These are phyloP conservation scores for Sclerotinia subarctica DNA, from an alignment of 2,329 filamentous ascomycete genomes.

Conservation along the genomic window DNA sequence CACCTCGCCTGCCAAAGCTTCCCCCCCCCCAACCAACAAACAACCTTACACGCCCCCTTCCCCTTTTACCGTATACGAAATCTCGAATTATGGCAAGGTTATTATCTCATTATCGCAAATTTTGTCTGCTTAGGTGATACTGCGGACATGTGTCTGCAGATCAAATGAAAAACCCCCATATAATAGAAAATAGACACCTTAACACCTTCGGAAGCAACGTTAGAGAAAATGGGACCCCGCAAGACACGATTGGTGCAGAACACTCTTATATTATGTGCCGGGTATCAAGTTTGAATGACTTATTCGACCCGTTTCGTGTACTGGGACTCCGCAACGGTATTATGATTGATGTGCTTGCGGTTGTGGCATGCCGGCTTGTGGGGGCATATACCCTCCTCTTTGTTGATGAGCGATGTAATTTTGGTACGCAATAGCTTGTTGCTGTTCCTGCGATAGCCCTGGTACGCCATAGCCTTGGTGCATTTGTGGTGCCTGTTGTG, in stretches of 20 bases:
- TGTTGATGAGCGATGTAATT: constrained; percentile 74
- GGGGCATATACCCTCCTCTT: constrained; percentile 75
- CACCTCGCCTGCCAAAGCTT: constrained; percentile 7
- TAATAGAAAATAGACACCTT: constrained; percentile 28
- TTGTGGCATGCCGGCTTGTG: constrained; percentile 74
- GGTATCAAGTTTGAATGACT: constrained; percentile 52
- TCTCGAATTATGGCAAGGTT: constrained; percentile 17
- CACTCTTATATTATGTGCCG: constrained; percentile 49
- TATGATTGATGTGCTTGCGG: constrained; percentile 79
- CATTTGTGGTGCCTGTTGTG: constrained; percentile 58
- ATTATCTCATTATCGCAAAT: constrained; percentile 33
- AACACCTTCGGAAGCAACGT: constrained; percentile 35
- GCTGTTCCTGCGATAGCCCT: constrained; percentile 58
- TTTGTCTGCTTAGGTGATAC: constrained; percentile 24
- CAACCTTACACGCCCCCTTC: constrained; percentile 8
- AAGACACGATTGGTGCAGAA: constrained; percentile 33
- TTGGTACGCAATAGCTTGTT: constrained; percentile 76
- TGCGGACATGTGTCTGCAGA: constrained; percentile 8
- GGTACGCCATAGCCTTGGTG: constrained; percentile 53
- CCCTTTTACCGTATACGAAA: constrained; percentile 13
- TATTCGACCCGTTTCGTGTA: constrained; percentile 33
- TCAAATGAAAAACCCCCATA: constrained; percentile 15
- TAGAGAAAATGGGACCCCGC: constrained; percentile 32
- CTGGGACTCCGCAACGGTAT: constrained; percentile 34
- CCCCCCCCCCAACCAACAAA: not conserved